Evolutionary conservation across 2,329 filamentous ascomycete genomes (phyloP).

Genomic region (Epicoccum nigrum): DNA sequence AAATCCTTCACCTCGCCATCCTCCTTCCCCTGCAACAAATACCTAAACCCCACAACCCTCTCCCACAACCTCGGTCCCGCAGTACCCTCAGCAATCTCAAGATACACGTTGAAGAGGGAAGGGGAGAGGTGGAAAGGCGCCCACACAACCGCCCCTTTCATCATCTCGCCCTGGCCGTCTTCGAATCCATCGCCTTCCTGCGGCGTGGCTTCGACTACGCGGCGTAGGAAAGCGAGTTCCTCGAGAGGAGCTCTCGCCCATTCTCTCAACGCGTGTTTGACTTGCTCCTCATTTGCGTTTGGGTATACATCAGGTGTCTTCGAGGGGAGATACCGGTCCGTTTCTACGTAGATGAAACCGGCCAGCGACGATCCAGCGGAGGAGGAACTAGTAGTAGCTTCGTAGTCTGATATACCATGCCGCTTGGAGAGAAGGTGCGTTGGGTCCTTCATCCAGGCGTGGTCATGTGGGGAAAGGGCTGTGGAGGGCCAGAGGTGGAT

Average conservation of each 20-base stretch:
- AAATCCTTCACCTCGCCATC: constrained; percentile 44
- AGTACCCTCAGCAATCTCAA: constrained; percentile 64
- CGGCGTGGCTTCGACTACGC: constrained; percentile 68
- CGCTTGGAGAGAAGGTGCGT: constrained; percentile 63
- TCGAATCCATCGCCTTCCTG: constrained; percentile 68
- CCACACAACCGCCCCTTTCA: constrained; percentile 79
- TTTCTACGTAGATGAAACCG: constrained; percentile 84
- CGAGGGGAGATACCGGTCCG: constrained; percentile 64
- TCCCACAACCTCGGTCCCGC: constrained; percentile 68
- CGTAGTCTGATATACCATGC: constrained; percentile 70
- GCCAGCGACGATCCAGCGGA: constrained; percentile 11
- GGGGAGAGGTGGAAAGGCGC: constrained; percentile 76
- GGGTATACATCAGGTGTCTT: constrained; percentile 7
- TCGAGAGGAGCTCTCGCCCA: constrained; percentile 73
- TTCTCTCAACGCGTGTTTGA: constrained; percentile 37
- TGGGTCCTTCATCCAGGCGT: constrained; percentile 70
- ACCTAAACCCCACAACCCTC: constrained; percentile 79
- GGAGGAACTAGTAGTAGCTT: constrained; percentile 20
- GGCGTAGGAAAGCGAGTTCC: constrained; percentile 73
- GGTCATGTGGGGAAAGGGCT: constrained; percentile 63
- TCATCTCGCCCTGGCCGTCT: constrained; percentile 52
- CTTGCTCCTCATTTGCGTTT: constrained; percentile 2
- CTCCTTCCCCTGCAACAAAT: constrained; percentile 70
- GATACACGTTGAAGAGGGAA: constrained; percentile 67
- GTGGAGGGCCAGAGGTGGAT: constrained; percentile 82